Conservation (phyloP, 768 basidiomycete genomes). For the Suillus luteus region DNA sequence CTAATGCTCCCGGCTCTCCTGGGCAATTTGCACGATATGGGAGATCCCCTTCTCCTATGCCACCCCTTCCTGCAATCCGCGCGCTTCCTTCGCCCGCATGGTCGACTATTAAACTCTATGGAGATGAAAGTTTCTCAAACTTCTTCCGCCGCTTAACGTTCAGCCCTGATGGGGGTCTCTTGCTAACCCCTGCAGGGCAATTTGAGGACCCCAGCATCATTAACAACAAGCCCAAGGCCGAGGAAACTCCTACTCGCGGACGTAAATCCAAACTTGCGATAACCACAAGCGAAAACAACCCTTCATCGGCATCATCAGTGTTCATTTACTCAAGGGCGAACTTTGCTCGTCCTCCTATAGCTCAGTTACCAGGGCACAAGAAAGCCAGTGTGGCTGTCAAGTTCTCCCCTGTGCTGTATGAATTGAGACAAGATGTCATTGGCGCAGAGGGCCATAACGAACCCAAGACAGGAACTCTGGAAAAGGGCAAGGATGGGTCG, state of each 20-base stretch:
- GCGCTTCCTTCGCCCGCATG: slow-evolving; percentile 61
- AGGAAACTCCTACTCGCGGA: slow-evolving; percentile 53
- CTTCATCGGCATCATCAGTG: slow-evolving; percentile 61
- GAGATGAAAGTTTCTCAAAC: slow-evolving; percentile 92
- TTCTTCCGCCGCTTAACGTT: slow-evolving; percentile 95
- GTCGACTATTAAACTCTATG: slow-evolving; percentile 82
- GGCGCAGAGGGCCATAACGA: slow-evolving; percentile 39
- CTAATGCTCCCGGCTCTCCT: slow-evolving; percentile 79
- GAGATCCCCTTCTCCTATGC: slow-evolving; percentile 87
- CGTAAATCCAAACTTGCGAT: slow-evolving; percentile 53
- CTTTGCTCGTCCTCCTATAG: slow-evolving; percentile 89
- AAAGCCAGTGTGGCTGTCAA: slow-evolving; percentile 92
- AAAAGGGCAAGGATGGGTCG: slow-evolving; percentile 62
- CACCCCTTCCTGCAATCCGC: slow-evolving; percentile 91
- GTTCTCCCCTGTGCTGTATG: slow-evolving; percentile 92
- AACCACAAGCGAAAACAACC: slow-evolving; percentile 36
- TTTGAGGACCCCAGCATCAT: slow-evolving; percentile 86
- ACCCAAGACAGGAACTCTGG: slow-evolving; percentile 60
- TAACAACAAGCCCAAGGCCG: slow-evolving; percentile 33
- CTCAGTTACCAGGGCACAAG: slow-evolving; percentile 94
- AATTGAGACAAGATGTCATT: slow-evolving; percentile 67
- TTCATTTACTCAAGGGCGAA: slow-evolving; percentile 97
- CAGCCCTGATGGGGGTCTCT: slow-evolving; percentile 90
- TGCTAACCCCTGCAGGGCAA: slow-evolving; percentile 95
- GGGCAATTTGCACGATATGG: slow-evolving; percentile 61